These are phyloP conservation scores for Hypholoma sublateritium DNA, from an alignment of 768 basidiomycete species.

Conservation along the genomic window DNA sequence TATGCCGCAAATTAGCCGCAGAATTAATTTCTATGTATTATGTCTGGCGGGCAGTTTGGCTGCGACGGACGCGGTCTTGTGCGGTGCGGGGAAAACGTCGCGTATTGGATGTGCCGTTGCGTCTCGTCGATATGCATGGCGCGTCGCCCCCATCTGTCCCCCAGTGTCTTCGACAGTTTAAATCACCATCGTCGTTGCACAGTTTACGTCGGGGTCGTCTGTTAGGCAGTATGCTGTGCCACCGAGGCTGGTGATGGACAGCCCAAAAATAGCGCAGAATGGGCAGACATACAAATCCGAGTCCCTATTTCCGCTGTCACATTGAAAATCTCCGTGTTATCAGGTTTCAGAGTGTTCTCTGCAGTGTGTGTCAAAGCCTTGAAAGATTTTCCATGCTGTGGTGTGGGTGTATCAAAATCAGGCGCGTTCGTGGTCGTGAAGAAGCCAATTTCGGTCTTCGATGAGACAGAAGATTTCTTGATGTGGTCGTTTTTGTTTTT, in stretches of 20 bases:
- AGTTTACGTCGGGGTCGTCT: not conserved
- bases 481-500: not conserved
- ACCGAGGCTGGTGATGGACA: not conserved
- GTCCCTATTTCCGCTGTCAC: too few species aligned
- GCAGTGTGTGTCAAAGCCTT: too few species aligned
- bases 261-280: not conserved
- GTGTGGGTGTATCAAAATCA: not conserved
- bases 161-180: not conserved
- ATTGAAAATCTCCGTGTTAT: not conserved
- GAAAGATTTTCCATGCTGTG: not conserved
- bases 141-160: not conserved
- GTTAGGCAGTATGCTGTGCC: not conserved
- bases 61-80: too few species aligned
- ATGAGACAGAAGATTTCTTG: conserved; percentile 3
- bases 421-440: not conserved
- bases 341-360: not conserved
- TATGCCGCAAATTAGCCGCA: too few species aligned
- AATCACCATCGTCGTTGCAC: not conserved
- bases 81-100: too few species aligned
- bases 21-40: too few species aligned
- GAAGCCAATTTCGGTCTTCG: not conserved
- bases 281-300: too few species aligned
- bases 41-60: too few species aligned
- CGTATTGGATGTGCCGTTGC: not conserved
- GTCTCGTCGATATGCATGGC: not conserved